Evolutionary conservation across 345 rosid genomes (phyloP).

Genomic region (Populus euphratica): DNA sequence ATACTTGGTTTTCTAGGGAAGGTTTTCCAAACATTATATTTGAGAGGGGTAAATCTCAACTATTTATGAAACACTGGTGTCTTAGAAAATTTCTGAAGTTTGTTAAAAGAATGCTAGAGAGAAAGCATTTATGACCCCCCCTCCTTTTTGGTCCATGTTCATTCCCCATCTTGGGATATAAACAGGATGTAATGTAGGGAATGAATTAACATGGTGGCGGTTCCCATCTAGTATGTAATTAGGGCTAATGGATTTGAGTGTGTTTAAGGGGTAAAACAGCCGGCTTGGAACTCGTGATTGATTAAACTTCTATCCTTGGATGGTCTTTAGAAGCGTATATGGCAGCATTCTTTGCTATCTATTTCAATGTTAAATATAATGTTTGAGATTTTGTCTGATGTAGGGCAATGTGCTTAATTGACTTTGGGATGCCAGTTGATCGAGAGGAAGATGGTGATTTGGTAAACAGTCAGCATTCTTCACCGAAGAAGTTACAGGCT

Average conservation of each 20-base stretch:
- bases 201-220: neutral
- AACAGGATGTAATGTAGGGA: neutral
- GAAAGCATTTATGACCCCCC: neutral
- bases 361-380: neutral
- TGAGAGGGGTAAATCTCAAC: neutral
- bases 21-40: neutral
- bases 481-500: conserved; percentile 39
- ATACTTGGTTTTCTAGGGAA: neutral
- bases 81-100: neutral
- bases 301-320: neutral
- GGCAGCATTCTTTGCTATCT: neutral
- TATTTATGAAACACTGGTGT: neutral
- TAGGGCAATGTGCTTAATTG: conserved; percentile 88
- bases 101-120: neutral
- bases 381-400: conserved; percentile 5
- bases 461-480: conserved; percentile 42
- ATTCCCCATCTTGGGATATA: neutral
- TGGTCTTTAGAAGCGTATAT: neutral
- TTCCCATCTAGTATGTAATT: neutral
- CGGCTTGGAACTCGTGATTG: neutral
- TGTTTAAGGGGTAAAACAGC: neutral
- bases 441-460: conserved; percentile 52
- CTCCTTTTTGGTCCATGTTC: neutral
- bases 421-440: conserved; percentile 73
- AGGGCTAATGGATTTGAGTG: neutral